Evolutionary conservation across 2,329 filamentous ascomycete genomes (phyloP), one percentile per base, ranked within the genome.

Genomic region (Fusarium incarnatum): DNA sequence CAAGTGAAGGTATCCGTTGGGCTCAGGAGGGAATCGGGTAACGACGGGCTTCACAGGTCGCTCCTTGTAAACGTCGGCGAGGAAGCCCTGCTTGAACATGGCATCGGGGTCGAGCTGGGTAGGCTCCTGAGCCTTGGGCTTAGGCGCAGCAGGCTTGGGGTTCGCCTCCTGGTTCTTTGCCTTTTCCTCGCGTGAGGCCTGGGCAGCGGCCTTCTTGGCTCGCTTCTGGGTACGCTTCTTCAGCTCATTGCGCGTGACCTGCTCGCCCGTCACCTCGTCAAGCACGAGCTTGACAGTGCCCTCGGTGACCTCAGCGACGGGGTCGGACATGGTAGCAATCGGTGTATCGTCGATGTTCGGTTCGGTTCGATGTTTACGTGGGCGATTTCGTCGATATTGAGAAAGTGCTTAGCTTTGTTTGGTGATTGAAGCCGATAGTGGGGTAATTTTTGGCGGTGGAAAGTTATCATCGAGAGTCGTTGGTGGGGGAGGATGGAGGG

Each of bases 1-100:
- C 73, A 98, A 92, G 78, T 98, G 94, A 12, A 98, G 87, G 79
- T 92, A 98, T 57, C 95, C 96, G 79, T 98, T 98, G 49, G 96
- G 96, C 81, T 95, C 92, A 22, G 92, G 92, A 4, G 92, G 92
- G 77, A 95, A 94, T 72, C 92, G 89, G 6, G 92, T 94, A 50
- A 91, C 80, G 22, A 91, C 89, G 16, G 83, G 81, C 71, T 86
- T 87, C 46, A 84, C 83, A 3, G 90, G 89, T 50, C 89, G 86
- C 79, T 91, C 87, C 66, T 90, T 87, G 81, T 90, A 93, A 30
- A 94, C 91, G 6, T 91, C 88, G 54, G 86, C 84, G 37, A 94
- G 85, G 81, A 94, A 95, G 41, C 92, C 92, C 76, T 89, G 87
- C 81, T 93, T 92, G 84, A 94, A 95, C 87, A 94, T 94, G 70